Evolutionary conservation across 805 yeast genomes (phyloP).

Genomic region (Ogataea pilisensis): DNA sequence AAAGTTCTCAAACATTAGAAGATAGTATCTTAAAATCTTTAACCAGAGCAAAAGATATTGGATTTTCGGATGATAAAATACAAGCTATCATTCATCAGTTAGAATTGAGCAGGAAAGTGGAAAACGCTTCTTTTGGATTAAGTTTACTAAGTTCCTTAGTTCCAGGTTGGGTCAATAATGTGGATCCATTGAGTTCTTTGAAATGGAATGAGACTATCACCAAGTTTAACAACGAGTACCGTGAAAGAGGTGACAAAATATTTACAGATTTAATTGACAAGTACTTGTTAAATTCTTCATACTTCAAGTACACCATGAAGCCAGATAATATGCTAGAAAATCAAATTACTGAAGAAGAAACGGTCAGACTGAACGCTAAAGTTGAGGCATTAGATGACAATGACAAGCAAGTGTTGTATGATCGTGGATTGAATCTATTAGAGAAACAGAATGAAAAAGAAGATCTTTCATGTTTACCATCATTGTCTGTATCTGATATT

Average conservation of each 20-base stretch:
- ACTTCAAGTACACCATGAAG: conserved; percentile 69
- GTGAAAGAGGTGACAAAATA: conserved; percentile 45
- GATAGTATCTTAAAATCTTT: conserved; percentile 45
- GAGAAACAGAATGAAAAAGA: conserved; percentile 64
- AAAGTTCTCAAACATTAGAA: conserved; percentile 45
- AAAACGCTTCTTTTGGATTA: conserved; percentile 87
- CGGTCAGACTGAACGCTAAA: conserved; percentile 41
- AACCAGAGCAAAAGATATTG: conserved; percentile 35
- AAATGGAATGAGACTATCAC: conserved; percentile 59
- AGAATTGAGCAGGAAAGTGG: conserved; percentile 79
- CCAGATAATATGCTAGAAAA: conserved; percentile 60
- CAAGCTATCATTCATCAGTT: conserved; percentile 86
- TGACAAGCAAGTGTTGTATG: conserved; percentile 54
- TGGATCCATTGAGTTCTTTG: conserved; percentile 68
- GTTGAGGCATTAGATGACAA: conserved; percentile 42
- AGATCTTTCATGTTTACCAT: conserved; percentile 76
- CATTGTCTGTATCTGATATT: conserved; percentile 71
- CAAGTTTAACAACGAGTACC: conserved; percentile 60
- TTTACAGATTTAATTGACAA: conserved; percentile 58
- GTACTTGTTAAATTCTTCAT: conserved; percentile 49
- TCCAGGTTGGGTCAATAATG: conserved; percentile 82
- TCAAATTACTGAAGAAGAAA: conserved; percentile 52
- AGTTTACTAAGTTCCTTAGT: conserved; percentile 65
- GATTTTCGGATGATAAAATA: conserved; percentile 57
- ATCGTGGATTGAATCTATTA: conserved; percentile 57